Base-by-base conservation (phyloP, 176 grass and related monocot genomes). In the Oryza meyeriana region DNA sequence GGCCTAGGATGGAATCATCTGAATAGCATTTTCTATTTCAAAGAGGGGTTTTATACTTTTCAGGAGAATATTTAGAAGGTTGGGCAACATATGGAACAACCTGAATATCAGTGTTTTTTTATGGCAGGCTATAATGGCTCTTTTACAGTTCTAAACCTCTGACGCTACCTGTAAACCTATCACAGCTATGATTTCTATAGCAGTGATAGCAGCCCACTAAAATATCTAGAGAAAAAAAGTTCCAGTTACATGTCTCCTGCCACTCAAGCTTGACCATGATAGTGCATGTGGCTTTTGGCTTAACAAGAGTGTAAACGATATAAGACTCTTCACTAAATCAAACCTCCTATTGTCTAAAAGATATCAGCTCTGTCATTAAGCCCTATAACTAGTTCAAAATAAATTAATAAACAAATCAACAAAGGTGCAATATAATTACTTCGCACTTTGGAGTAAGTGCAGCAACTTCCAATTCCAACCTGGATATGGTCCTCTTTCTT, bases 11-110 rank as follows among this genome's bases (percentile, higher is more conserved):
- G 28, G n/a, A 25, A 72, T 9, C 38, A 30, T 74, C 22, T 44
- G 14, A 65, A 64, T 22, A 89, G 35, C 32, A 55, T 20, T 81
- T 67, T 63, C 8, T 72, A 34, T 55, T 28, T 71, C 74, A 79
- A 20, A 71, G 77, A 80, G 50, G 75, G 13, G 42, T 45, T 45
- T 45, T 45, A n/a, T 75, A 64, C 13, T 64, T 64, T 85, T 31
- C 59, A 73, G 47, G 18, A 38, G 39, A 13, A 26, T 26, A 55
- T 10, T 52, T 31, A 73, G 41, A 85, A 64, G 25, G 24, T 65
- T 65, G 18, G 10, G 1, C 11, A 22, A 50, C 11, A 69, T 75
- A 80, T 47, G 30, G 32, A 79, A 66, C 6, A 79, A 40, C 6
- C 47, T 7, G 12, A 58, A 57, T 63, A 78, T 18, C 14, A 16